Evolutionary conservation across 177 flowering plant species (phyloP), one percentile per base, ranked within the genome.

Genomic region (Vitis hybrid): DNA sequence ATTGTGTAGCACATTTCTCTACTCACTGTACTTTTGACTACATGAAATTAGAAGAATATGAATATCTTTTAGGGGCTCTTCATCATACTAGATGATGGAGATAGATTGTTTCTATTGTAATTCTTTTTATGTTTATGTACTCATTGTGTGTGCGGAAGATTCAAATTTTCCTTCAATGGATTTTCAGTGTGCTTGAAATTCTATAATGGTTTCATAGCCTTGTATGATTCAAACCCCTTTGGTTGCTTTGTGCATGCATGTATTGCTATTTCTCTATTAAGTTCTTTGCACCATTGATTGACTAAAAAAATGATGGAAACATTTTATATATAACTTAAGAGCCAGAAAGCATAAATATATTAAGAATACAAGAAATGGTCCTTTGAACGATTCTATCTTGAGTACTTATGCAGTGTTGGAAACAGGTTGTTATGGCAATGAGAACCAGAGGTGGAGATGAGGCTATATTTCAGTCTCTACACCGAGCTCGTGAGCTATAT

Each of bases 391-490:
- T 35, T 35, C 40, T 35, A 35, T 35, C 40, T 35, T 35, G 40
- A 35, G 40, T 35, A 56, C 56, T 64, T 46, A 56, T 30, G 1
- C 48, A 16, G 54, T 63, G 18, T 54, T 74, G 59, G 62, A 65
- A 79, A 70, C 85, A 95, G 99, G 92, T 95, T 67, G 82, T 93
- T 60, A 80, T 76, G 91, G 97, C 97, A 24, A 78, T 87, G 85
- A 87, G 79, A 76, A 76, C 83, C 1, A 76, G 65, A 62, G 98
- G 96, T 52, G 99, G 99, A 54, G 94, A 95, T 11, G 81, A 73
- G 18, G 97, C 96, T 51, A 94, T 90, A 15, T 64, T 86, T 56
- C 81, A 82, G 57, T 80, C 89, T 56, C 68, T 95, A 66, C 75
- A 83, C 55, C 97, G 94, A 62, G 97, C 98, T 49, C 92, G 93